These are phyloP conservation scores for Echinosophora koreensis DNA, from an alignment of 306 rosid genomes.

Conservation along the genomic window DNA sequence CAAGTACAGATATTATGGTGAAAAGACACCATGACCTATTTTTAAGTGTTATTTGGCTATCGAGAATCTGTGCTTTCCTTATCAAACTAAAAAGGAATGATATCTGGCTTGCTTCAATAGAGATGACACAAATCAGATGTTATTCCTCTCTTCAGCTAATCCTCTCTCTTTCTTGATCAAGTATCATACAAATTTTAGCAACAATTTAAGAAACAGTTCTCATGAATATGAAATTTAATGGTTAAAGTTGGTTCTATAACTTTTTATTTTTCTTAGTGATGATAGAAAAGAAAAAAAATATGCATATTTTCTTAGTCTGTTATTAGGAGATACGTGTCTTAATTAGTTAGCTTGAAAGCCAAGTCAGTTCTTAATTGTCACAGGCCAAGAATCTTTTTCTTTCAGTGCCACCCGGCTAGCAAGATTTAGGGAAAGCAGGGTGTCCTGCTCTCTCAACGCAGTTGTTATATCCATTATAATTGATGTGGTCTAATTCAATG, in stretches of 20 bases:
- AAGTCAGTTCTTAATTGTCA: not conserved
- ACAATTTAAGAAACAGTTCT: not conserved
- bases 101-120: slow-evolving; percentile 33
- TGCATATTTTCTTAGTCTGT: too few species aligned
- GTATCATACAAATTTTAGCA: not conserved
- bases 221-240: not conserved
- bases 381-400: too few species aligned
- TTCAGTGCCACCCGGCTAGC: too few species aligned
- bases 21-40: not conserved
- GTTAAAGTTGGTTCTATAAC: not conserved
- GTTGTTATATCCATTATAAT: not conserved
- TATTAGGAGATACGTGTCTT: not conserved
- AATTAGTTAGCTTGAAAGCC: not conserved
- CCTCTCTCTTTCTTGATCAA: slow-evolving; percentile 8
- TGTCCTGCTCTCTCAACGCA: not conserved
- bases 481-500: slow-evolving; percentile 2
- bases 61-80: slow-evolving; percentile 66
- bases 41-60: slow-evolving; percentile 19
- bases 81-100: slow-evolving; percentile 48
- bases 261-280: not conserved
- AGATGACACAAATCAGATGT: slow-evolving; percentile 37
- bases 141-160: slow-evolving; percentile 45
- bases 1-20: not conserved
- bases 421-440: not conserved
- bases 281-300: not conserved